A percentile compares a stretch with the other conserved stretches of the same genome.
Conservation (phyloP, 2,329 filamentous ascomycete species). For the Microdochium bolleyi region DNA sequence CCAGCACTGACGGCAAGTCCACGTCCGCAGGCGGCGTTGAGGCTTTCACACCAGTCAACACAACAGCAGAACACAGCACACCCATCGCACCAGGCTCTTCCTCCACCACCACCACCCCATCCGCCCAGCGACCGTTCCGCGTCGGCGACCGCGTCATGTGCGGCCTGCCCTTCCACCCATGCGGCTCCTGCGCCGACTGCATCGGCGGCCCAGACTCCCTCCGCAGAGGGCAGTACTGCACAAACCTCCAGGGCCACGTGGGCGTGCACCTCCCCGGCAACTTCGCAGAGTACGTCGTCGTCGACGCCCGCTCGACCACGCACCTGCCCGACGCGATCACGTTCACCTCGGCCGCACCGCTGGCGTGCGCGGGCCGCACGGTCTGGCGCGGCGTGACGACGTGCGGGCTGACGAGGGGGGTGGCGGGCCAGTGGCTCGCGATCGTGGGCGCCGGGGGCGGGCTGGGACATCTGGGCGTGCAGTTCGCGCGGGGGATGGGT, state of each 20-base stretch:
- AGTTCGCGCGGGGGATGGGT: constrained; percentile 39
- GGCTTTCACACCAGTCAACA: no score
- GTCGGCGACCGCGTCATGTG: constrained; percentile 48
- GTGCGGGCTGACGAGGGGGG: background rate
- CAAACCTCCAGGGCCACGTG: constrained; percentile 30
- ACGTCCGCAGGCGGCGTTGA: no score
- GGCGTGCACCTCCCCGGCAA: constrained; percentile 44
- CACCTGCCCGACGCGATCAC: constrained; percentile 37
- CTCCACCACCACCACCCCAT: no score
- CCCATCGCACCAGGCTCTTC: no score
- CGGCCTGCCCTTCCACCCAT: constrained; percentile 42
- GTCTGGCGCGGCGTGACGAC: constrained; percentile 2
- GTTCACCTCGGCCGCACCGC: constrained; percentile 43
- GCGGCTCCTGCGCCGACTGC: constrained; percentile 45
- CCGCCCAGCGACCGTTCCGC: no score
- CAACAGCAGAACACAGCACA: no score
- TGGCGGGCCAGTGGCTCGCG: constrained; percentile 27
- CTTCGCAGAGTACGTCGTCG: constrained; percentile 48
- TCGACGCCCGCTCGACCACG: constrained; percentile 37
- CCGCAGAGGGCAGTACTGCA: constrained; percentile 42
- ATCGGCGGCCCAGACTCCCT: constrained; percentile 32
- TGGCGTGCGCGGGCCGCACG: constrained; percentile 26
- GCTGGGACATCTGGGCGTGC: constrained; percentile 42
- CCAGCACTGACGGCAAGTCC: no score
- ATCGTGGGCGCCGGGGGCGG: constrained; percentile 42